Evolutionary conservation across 805 yeast species (phyloP), one percentile per base, ranked within the genome.

Genomic region (Starmerella vaccinii): DNA sequence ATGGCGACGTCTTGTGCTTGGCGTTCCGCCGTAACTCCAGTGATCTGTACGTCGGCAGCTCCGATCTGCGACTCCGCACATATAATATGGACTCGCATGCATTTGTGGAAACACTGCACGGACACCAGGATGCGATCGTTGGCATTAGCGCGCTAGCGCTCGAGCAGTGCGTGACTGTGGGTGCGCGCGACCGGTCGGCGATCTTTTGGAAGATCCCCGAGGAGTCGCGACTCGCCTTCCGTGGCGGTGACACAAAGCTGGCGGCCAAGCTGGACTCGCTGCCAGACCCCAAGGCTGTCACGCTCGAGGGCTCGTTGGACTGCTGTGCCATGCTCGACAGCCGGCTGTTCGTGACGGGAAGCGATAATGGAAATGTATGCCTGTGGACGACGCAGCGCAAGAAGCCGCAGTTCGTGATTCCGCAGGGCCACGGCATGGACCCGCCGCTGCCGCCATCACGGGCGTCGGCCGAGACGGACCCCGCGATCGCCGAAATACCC

Each of bases 191-290:
- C 68, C 81, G 94, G 61, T 85, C 96, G 5, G 96, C 90, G 9
- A 83, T 94, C 82, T 72, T 85, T 60, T 92, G 98, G 98, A 92
- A 92, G 65, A 87, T 92, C 57, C 79, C 95, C 23, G 98, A 92
- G 61, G 98, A 92, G 68, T 80, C 95, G 1, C 78, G 97, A 63
- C 76, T 92, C 61, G 88, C 96, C 0, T 90, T 90, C 66, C 77
- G 95, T 63, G 95, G 95, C 54, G 95, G 94, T 52, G 95, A 87
- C 61, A 71, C 66, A 44, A 77, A 69, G 59, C 53, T 54, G 19
- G 54, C 55, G 22, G 55, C 58, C 37, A 41, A 49, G 34, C 38
- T 27, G 21, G 26, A 19, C 47, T 49, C 19, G 50, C 53, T 27
- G 50, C 55, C 39, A 30, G 32, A 38, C 21, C 22, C 43, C 27